These are phyloP conservation scores for Serendipita indica DNA, from an alignment of 768 basidiomycete species.

Conservation along the genomic window DNA sequence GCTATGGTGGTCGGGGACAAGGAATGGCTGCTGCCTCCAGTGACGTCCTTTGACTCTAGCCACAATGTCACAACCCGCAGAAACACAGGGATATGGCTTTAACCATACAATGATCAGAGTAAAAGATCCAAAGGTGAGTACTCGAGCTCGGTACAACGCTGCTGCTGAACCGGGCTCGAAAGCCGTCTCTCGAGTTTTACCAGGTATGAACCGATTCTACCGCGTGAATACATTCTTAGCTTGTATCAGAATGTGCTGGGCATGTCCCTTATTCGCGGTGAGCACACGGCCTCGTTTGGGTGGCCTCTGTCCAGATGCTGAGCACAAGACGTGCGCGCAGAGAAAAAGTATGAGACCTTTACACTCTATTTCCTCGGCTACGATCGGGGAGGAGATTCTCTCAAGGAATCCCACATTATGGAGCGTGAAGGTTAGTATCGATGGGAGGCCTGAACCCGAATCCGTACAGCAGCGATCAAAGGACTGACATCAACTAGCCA, in stretches of 20 bases:
- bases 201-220: conserved; percentile 31
- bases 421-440: conserved; percentile 41
- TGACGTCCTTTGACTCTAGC: neutral
- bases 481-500: conserved; percentile 29
- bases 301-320: conserved; percentile 17
- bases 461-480: conserved; percentile 50
- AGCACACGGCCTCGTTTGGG: neutral
- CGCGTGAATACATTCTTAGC: neutral
- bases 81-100: conserved; percentile 58
- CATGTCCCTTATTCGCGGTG: neutral
- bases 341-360: conserved; percentile 42
- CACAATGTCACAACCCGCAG: conserved; percentile 47
- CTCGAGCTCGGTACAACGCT: no score
- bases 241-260: neutral
- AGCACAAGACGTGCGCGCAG: conserved; percentile 27
- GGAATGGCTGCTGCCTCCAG: neutral
- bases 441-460: no score
- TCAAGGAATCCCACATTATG: conserved; percentile 30
- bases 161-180: no score
- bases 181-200: conserved; percentile 70
- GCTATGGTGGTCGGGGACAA: neutral
- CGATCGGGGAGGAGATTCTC: conserved; percentile 28
- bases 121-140: conserved; percentile 80
- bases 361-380: conserved; percentile 80
- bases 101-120: conserved; percentile 84